Evolutionary conservation across 441 rosid genomes (phyloP).

Genomic region (Theobroma grandiflorum): DNA sequence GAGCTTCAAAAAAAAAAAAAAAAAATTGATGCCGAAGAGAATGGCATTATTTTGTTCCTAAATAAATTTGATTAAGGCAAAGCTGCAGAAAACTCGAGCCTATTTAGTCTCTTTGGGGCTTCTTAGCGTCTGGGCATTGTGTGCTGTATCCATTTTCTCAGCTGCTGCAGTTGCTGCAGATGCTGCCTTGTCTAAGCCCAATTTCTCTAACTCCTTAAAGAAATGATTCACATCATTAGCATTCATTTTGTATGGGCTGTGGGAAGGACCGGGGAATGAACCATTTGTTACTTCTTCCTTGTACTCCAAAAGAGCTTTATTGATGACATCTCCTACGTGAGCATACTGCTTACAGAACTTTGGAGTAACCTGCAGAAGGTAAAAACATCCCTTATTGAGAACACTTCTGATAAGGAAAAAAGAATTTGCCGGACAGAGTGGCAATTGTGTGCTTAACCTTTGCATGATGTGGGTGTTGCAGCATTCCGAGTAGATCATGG

Average conservation of each 20-base stretch:
- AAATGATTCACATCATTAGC: conserved; percentile 63
- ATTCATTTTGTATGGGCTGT: conserved; percentile 77
- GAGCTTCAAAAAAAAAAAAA: background rate
- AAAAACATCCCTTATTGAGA: conserved; percentile 17
- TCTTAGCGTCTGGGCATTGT: conserved; percentile 6
- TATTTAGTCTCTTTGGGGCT: background rate
- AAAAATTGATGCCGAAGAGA: background rate
- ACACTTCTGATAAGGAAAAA: background rate
- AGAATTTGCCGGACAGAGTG: background rate
- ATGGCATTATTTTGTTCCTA: background rate
- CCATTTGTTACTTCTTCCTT: conserved; percentile 81
- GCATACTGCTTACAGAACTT: conserved; percentile 93
- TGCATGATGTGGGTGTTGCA: conserved; percentile 96
- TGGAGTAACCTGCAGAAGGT: conserved; percentile 76
- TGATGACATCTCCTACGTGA: conserved; percentile 70
- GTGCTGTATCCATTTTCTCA: conserved; percentile 44
- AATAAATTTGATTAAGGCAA: background rate
- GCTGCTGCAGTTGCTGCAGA: conserved; percentile 69
- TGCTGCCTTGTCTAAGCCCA: conserved; percentile 79
- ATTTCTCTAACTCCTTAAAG: conserved; percentile 62
- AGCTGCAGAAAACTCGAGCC: background rate
- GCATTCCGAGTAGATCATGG: conserved; percentile 92
- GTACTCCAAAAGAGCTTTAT: conserved; percentile 71
- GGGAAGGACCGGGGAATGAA: conserved; percentile 75
- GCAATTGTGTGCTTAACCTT: conserved; percentile 55